A percentile compares a stretch with the other conserved stretches of the same genome.
Evolutionary conservation across 2,329 filamentous ascomycete genomes (phyloP).

Genomic region (Fusarium domesticum): DNA sequence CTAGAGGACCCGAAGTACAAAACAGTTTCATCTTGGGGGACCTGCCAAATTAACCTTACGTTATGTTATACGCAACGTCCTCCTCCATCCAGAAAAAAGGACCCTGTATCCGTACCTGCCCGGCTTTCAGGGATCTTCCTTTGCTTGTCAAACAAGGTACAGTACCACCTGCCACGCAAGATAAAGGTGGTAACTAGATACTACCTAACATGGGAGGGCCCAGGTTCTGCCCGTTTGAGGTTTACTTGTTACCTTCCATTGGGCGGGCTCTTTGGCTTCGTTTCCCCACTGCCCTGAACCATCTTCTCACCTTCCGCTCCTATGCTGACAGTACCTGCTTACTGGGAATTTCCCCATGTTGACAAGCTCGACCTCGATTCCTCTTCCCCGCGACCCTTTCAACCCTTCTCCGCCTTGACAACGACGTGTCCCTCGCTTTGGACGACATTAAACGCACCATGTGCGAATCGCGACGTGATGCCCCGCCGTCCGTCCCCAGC

Average conservation of each 20-base stretch:
- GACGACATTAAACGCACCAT: constrained; percentile 27
- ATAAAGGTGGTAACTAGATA: too few relatives aligned
- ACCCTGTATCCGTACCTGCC: too few relatives aligned
- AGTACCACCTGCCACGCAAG: too few relatives aligned
- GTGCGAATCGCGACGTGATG: constrained; percentile 34
- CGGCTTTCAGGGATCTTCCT: too few relatives aligned
- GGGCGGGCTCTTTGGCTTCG: constrained; percentile 7
- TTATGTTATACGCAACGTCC: too few relatives aligned
- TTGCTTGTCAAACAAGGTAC: too few relatives aligned
- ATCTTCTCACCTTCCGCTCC: constrained; percentile 1
- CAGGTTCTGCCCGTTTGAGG: too few relatives aligned
- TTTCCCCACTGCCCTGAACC: constrained; percentile 10
- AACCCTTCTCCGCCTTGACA: constrained; percentile 21
- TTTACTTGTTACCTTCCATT: constrained; percentile 2
- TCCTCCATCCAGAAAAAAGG: too few relatives aligned
- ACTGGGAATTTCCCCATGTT: constrained; percentile 10
- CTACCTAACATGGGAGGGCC: too few relatives aligned
- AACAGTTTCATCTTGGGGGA: too few relatives aligned
- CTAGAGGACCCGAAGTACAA: too few relatives aligned
- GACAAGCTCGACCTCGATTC: constrained; percentile 10
- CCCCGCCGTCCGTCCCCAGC: constrained; percentile 25
- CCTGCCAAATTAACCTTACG: too few relatives aligned
- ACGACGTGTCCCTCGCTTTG: constrained; percentile 4
- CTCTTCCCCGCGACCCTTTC: constrained; percentile 2
- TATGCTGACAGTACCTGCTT: not conserved